These are phyloP conservation scores for Penicillium sp. DNA, from an alignment of 2,329 filamentous ascomycete genomes.

Conservation along the genomic window DNA sequence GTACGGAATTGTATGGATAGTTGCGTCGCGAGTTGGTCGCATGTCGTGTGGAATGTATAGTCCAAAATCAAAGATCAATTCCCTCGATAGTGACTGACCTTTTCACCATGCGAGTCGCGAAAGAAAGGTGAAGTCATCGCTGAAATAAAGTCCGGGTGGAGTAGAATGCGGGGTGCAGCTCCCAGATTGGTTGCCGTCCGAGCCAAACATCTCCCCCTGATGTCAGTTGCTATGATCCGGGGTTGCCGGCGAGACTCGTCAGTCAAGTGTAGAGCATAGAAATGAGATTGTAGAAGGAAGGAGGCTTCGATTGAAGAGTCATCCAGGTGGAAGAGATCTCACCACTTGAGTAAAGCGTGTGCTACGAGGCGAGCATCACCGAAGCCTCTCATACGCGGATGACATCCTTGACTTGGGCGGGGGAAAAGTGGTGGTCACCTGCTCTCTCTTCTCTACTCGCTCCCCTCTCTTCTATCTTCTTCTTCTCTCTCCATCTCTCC, in stretches of 20 bases:
- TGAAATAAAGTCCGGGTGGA: slow-evolving; percentile 17
- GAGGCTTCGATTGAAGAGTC: neutral
- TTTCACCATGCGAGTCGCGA: neutral
- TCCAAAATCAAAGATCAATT: too few species aligned
- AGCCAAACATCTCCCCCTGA: slow-evolving; percentile 15
- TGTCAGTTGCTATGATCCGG: slow-evolving; percentile 35
- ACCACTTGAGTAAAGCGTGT: neutral
- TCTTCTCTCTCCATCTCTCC: slow-evolving; percentile 12
- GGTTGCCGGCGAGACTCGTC: slow-evolving; percentile 16
- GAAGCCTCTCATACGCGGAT: slow-evolving; percentile 7
- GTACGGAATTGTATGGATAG: neutral
- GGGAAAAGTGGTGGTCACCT: slow-evolving; percentile 30
- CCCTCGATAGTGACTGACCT: too few species aligned
- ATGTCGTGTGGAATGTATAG: too few species aligned
- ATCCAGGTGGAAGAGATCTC: neutral
- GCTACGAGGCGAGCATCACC: neutral
- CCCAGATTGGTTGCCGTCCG: slow-evolving; percentile 21
- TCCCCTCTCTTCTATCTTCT: slow-evolving; percentile 11
- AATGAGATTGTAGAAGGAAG: neutral
- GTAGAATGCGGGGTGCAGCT: slow-evolving; percentile 39
- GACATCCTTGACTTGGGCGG: slow-evolving; percentile 24
- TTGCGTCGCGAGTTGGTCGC: neutral
- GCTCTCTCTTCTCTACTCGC: slow-evolving; percentile 18
- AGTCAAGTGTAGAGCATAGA: neutral
- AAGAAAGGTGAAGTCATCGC: neutral